Conservation (phyloP, 2,329 filamentous ascomycete species). For the Verticillium isaacii region DNA sequence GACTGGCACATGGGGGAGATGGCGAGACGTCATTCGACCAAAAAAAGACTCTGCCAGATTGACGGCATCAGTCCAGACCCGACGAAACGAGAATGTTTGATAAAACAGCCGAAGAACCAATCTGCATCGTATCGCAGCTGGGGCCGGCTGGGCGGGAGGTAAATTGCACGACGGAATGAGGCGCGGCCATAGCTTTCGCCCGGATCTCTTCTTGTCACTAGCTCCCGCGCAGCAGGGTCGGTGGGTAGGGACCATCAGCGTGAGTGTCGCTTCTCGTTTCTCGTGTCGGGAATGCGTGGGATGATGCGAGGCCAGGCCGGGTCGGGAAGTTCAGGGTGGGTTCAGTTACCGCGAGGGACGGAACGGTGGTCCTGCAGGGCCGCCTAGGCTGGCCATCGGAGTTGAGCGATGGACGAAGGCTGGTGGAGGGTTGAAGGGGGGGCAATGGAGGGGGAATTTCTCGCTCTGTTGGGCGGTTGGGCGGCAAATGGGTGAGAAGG, state of each 20-base stretch:
- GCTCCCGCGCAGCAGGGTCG: not conserved
- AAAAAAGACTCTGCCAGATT: not conserved
- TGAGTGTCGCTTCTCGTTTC: not conserved
- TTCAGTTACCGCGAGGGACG: not conserved
- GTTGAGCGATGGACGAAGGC: not conserved
- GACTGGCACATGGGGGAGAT: not conserved
- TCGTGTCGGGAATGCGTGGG: not conserved
- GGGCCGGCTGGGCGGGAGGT: not conserved
- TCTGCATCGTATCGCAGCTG: not conserved
- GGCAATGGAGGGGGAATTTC: not conserved
- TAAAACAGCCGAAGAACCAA: not conserved
- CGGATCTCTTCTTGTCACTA: not conserved
- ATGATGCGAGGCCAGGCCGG: not conserved
- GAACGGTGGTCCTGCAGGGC: not conserved
- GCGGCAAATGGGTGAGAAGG: not conserved
- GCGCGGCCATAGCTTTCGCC: not conserved
- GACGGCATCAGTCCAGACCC: not conserved
- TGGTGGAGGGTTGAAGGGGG: not conserved
- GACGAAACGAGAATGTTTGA: not conserved
- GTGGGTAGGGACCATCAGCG: not conserved
- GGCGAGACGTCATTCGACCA: not conserved
- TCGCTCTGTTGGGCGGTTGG: not conserved
- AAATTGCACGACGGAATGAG: not conserved
- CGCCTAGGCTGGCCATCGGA: not conserved
- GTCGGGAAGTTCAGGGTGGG: not conserved